These are phyloP conservation scores for Penicillium sp. DNA, from an alignment of 2,329 filamentous ascomycete genomes.

Conservation along the genomic window DNA sequence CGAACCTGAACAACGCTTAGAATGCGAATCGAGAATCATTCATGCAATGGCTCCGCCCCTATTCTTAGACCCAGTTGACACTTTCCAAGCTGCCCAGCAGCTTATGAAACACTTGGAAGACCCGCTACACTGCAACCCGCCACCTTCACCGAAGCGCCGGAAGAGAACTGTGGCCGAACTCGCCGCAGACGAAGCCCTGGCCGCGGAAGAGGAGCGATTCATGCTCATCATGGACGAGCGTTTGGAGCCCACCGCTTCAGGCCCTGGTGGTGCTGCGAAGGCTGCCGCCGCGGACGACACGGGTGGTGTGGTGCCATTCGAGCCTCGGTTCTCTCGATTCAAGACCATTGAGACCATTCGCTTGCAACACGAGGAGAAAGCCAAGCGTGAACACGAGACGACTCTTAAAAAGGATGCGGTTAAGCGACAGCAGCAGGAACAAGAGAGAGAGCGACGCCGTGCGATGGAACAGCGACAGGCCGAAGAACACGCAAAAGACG, in stretches of 20 bases:
- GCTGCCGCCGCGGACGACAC: slow-evolving; percentile 73
- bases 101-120: slow-evolving; percentile 73
- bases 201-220: slow-evolving; percentile 84
- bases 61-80: slow-evolving; percentile 74
- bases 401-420: slow-evolving; percentile 52
- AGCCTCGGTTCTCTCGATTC: slow-evolving; percentile 85
- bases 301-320: slow-evolving; percentile 71
- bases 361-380: slow-evolving; percentile 71
- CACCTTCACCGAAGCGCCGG: slow-evolving; percentile 81
- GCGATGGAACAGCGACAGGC: slow-evolving; percentile 45
- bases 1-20: slow-evolving; percentile 70
- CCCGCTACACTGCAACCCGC: slow-evolving; percentile 72
- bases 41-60: slow-evolving; percentile 73
- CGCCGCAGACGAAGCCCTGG: slow-evolving; percentile 89
- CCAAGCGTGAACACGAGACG: slow-evolving; percentile 49
- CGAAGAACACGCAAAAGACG: slow-evolving; percentile 46
- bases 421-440: slow-evolving; percentile 50
- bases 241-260: slow-evolving; percentile 61
- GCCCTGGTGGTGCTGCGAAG: slow-evolving; percentile 58
- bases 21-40: slow-evolving; percentile 75
- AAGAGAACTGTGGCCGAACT: slow-evolving; percentile 95
- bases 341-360: slow-evolving; percentile 88
- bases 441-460: slow-evolving; percentile 51
- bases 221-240: slow-evolving; percentile 93
- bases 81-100: slow-evolving; percentile 66